Conservation (phyloP, 768 basidiomycete species). For the Ramaria sp. region DNA sequence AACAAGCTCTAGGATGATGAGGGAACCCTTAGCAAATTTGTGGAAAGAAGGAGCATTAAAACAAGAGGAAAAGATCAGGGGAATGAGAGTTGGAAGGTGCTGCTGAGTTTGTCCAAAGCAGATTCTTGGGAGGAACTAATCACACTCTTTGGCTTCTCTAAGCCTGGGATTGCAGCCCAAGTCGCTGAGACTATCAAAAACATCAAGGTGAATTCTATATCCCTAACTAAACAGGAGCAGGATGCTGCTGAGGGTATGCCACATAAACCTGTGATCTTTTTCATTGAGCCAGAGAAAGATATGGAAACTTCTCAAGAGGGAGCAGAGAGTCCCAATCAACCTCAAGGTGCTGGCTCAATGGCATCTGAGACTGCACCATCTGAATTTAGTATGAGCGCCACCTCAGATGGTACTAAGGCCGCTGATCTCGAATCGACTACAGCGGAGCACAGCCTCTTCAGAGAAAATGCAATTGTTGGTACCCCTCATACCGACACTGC, state of each 20-base stretch:
- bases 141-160: slow-evolving; percentile 84
- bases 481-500: slow-evolving; percentile 56
- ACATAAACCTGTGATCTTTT: slow-evolving; percentile 74
- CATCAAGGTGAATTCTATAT: slow-evolving; percentile 39
- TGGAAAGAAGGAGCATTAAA: slow-evolving; percentile 41
- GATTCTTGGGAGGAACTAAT: slow-evolving; percentile 87
- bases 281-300: slow-evolving; percentile 61
- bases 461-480: slow-evolving; percentile 57
- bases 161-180: slow-evolving; percentile 66
- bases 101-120: slow-evolving; percentile 80
- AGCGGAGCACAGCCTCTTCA: slow-evolving; percentile 81
- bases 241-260: slow-evolving; percentile 28
- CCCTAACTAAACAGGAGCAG: slow-evolving; percentile 29
- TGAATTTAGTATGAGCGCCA: slow-evolving; percentile 55
- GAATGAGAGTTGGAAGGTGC: slow-evolving; percentile 71
- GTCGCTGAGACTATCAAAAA: slow-evolving; percentile 77
- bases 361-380: slow-evolving; percentile 57
- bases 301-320: slow-evolving; percentile 20
- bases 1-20: slow-evolving; percentile 45
- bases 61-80: slow-evolving; percentile 20
- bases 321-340: slow-evolving; percentile 32
- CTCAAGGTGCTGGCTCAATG: slow-evolving; percentile 23
- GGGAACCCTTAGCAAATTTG: slow-evolving; percentile 50
- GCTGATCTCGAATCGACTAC: slow-evolving; percentile 63
- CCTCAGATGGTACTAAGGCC: slow-evolving; percentile 48